A percentile compares a stretch with the other conserved stretches of the same genome.
Evolutionary conservation across 2,329 filamentous ascomycete species (phyloP).

Genomic region (Colletotrichum sansevieriae): DNA sequence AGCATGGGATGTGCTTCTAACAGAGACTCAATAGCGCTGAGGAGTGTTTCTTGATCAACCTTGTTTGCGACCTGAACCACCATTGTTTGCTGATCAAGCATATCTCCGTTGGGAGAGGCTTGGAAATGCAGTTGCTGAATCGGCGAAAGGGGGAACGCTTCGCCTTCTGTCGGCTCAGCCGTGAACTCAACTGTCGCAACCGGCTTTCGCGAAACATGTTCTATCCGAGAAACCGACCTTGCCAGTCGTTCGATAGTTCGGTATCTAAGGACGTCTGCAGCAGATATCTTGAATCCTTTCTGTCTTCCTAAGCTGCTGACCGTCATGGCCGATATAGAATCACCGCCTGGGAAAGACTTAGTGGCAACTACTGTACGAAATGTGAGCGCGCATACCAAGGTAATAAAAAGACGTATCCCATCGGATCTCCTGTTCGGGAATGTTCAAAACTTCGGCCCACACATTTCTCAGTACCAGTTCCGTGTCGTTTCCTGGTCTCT

Average conservation of each 20-base stretch:
- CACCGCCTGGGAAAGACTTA: slow-evolving; percentile 5
- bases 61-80: slow-evolving; percentile 8
- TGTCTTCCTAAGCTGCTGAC: slow-evolving; percentile 27
- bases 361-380: neutral
- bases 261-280: slow-evolving; percentile 13
- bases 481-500: neutral
- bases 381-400: neutral
- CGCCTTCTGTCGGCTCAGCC: neutral
- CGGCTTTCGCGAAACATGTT: neutral
- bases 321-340: slow-evolving; percentile 30
- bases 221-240: neutral
- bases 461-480: neutral
- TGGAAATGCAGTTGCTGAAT: slow-evolving; percentile 34
- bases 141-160: slow-evolving; percentile 6
- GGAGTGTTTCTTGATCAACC: slow-evolving; percentile 1
- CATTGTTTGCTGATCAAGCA: slow-evolving; percentile 28
- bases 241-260: slow-evolving; percentile 7
- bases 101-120: slow-evolving; percentile 9
- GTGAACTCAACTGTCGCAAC: neutral
- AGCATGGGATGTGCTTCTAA: slow-evolving; percentile 22
- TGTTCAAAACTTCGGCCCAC: slow-evolving; percentile 27
- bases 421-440: neutral
- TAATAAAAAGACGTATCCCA: slow-evolving; percentile 33
- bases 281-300: neutral
- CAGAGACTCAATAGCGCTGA: neutral